Conservation (phyloP, 1,139 yeast genomes). For the Blastobotrys persicus region DNA sequence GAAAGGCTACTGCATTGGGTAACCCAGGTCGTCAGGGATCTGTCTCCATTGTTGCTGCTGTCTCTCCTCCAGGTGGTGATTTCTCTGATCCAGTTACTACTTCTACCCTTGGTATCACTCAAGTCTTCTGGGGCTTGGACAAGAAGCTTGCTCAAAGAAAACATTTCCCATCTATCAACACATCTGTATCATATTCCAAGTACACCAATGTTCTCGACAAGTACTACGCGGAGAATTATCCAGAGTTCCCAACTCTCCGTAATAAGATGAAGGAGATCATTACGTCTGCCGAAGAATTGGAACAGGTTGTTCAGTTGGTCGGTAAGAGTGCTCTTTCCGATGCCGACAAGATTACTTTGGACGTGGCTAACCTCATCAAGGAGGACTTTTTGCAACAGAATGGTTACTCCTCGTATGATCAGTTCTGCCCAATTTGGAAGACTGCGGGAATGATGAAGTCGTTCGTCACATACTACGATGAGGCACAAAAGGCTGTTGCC, state of each 20-base stretch:
- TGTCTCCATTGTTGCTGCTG: conserved; percentile 98
- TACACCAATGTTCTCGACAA: conserved; percentile 84
- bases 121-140: conserved; percentile 99
- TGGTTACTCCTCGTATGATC: conserved; percentile 97
- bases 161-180: conserved; percentile 98
- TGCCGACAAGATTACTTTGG: conserved; percentile 92
- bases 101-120: conserved; percentile 96
- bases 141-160: conserved; percentile 98
- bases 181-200: conserved; percentile 93
- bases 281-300: conserved; percentile 95
- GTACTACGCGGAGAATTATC: conserved; percentile 81
- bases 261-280: conserved; percentile 89
- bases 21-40: conserved; percentile 96
- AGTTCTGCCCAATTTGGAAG: conserved; percentile 99
- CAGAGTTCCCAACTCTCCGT: conserved; percentile 89
- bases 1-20: conserved; percentile 93
- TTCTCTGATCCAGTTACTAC: conserved; percentile 99
- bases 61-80: conserved; percentile 99
- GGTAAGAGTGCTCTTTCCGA: conserved; percentile 98
- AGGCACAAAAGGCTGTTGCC: conserved; percentile 95
- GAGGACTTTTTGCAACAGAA: conserved; percentile 99
- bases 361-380: conserved; percentile 85
- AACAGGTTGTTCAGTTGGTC: conserved; percentile 97
- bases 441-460: conserved; percentile 97
- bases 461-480: conserved; percentile 86